Evolutionary conservation across 345 rosid genomes (phyloP).

Genomic region (Brassica juncea): DNA sequence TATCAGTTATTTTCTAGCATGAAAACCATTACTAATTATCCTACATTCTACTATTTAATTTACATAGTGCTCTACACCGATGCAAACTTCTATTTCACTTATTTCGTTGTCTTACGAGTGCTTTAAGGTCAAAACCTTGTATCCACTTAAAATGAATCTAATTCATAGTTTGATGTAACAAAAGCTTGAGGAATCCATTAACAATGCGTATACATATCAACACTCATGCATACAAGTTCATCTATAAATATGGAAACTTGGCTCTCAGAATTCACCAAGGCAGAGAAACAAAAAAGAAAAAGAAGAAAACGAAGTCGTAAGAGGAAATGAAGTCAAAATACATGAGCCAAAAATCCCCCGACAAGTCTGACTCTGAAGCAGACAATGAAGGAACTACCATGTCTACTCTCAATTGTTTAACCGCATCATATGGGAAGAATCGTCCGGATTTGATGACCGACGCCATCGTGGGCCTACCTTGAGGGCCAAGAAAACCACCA

Average conservation of each 20-base stretch:
- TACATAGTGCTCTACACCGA: not conserved
- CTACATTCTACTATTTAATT: too few species aligned
- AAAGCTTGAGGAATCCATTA: conserved; percentile 22
- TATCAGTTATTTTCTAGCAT: too few species aligned
- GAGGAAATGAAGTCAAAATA: not conserved
- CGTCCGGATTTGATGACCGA: not conserved
- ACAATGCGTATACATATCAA: not conserved
- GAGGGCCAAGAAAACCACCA: not conserved
- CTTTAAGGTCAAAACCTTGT: not conserved
- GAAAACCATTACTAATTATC: too few species aligned
- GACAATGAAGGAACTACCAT: conserved; percentile 4
- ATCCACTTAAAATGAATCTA: conserved; percentile 31
- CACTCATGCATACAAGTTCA: conserved; percentile 5
- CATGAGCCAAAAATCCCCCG: not conserved
- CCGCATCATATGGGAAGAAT: not conserved
- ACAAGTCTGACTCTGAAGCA: not conserved
- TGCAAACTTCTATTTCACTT: not conserved
- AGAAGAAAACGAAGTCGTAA: not conserved
- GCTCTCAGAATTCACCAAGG: conserved; percentile 12
- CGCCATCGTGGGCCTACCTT: not conserved
- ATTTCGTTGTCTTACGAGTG: not conserved
- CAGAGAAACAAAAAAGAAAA: not conserved
- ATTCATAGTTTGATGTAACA: conserved; percentile 37
- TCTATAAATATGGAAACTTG: conserved; percentile 28
- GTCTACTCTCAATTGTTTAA: not conserved